Evolutionary conservation across 179 eudicot species (phyloP).

Genomic region (Beta corolliflora): DNA sequence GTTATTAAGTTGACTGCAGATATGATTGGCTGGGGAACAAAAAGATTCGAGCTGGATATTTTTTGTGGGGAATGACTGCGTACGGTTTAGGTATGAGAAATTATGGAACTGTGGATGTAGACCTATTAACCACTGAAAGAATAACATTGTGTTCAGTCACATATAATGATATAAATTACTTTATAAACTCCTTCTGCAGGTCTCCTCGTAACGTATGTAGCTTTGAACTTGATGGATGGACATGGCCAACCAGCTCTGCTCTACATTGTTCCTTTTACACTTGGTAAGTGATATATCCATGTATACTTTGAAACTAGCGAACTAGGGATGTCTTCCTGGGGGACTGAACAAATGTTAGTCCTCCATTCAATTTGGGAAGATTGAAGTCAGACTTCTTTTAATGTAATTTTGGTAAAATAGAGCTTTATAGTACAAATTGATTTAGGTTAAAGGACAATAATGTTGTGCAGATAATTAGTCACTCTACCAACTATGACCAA

Average conservation of each 20-base stretch:
- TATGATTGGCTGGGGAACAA: slow-evolving; percentile 92
- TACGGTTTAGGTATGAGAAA: slow-evolving; percentile 74
- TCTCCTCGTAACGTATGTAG: slow-evolving; percentile 83
- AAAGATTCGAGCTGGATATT: slow-evolving; percentile 77
- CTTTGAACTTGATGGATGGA: slow-evolving; percentile 98
- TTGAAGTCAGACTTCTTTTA: neutral
- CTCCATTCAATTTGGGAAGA: neutral
- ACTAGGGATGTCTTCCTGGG: neutral
- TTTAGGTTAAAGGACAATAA: neutral
- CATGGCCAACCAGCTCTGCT: slow-evolving; percentile 99
- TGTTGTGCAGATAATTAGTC: no score
- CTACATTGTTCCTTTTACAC: slow-evolving; percentile 93
- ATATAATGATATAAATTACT: no score
- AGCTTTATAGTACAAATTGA: neutral
- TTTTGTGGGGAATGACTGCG: slow-evolving; percentile 88
- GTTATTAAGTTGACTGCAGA: slow-evolving; percentile 45
- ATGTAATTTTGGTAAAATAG: neutral
- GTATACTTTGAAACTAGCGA: neutral
- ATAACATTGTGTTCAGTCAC: neutral
- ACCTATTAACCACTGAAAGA: neutral
- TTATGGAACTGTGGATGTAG: neutral
- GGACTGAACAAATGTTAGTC: neutral
- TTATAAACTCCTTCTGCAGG: slow-evolving; percentile 46
- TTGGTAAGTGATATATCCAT: slow-evolving; percentile 51
- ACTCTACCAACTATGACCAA: no score